These are phyloP conservation scores for Metschnikowia peoriensis DNA, from an alignment of 805 yeast species.

Conservation along the genomic window DNA sequence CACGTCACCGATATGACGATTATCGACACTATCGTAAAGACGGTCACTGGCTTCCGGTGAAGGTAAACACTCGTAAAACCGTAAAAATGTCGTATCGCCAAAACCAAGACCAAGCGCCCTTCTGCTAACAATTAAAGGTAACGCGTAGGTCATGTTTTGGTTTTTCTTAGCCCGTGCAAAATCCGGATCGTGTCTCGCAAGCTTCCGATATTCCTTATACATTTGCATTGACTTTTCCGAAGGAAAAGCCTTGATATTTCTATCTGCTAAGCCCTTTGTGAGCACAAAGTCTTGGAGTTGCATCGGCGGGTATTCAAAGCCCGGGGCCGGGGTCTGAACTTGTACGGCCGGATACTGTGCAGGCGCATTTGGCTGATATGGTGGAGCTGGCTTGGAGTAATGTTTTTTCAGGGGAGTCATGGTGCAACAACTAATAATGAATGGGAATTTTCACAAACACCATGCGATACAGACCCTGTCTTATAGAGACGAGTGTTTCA, in stretches of 20 bases:
- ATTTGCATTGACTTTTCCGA: conserved; percentile 10
- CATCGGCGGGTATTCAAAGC: conserved; percentile 1
- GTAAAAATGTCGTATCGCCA: conserved; percentile 12
- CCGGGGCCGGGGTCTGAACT: too few relatives aligned
- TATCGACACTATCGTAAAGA: conserved; percentile 12
- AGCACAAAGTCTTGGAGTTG: conserved; percentile 9
- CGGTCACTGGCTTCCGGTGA: conserved; percentile 15
- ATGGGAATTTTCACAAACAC: too few relatives aligned
- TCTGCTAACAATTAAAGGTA: conserved; percentile 14
- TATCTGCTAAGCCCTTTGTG: conserved; percentile 9
- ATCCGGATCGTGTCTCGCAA: background rate
- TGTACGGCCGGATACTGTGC: too few relatives aligned
- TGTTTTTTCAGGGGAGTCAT: too few relatives aligned
- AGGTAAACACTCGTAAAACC: conserved; percentile 9
- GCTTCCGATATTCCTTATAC: conserved; percentile 11
- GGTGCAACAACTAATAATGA: too few relatives aligned
- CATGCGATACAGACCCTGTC: background rate
- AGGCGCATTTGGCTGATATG: too few relatives aligned
- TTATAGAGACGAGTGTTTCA: background rate
- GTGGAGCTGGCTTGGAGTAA: too few relatives aligned
- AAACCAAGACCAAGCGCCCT: conserved; percentile 7
- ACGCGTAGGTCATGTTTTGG: conserved; percentile 13
- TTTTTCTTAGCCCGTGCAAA: conserved; percentile 11
- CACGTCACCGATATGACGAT: conserved; percentile 12
- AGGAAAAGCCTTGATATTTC: conserved; percentile 9